Conservation (phyloP, 1,139 yeast species). For the Pichia cactophila region DNA sequence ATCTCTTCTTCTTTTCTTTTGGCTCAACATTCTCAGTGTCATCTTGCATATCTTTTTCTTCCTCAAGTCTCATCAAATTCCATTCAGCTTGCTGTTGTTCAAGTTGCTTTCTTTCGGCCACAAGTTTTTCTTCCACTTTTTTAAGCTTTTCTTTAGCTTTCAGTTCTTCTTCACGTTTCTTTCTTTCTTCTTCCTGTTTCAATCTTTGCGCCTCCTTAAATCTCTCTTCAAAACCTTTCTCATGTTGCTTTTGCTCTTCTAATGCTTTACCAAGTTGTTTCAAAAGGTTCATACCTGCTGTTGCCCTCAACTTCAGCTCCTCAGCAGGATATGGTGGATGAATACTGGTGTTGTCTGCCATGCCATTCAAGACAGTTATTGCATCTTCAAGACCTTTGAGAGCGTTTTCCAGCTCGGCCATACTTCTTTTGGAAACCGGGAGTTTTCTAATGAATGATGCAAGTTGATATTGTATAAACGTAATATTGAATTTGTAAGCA, state of each 20-base stretch:
- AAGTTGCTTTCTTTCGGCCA: slow-evolving; percentile 59
- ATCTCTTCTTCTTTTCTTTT: slow-evolving; percentile 21
- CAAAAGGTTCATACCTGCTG: slow-evolving; percentile 72
- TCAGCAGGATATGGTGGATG: slow-evolving; percentile 69
- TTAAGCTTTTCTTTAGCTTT: slow-evolving; percentile 37
- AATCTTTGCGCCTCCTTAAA: slow-evolving; percentile 65
- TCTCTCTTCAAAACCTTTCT: slow-evolving; percentile 48
- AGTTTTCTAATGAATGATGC: slow-evolving; percentile 75
- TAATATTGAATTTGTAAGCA: slow-evolving; percentile 65
- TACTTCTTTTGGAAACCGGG: slow-evolving; percentile 50
- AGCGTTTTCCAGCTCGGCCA: slow-evolving; percentile 55
- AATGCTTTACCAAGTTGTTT: slow-evolving; percentile 64
- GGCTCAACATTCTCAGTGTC: slow-evolving; percentile 23
- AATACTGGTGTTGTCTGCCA: slow-evolving; percentile 39
- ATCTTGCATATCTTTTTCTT: slow-evolving; percentile 29
- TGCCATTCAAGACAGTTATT: slow-evolving; percentile 48
- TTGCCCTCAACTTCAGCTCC: slow-evolving; percentile 79
- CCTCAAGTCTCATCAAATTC: slow-evolving; percentile 54
- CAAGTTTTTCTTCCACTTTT: slow-evolving; percentile 42
- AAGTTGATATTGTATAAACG: slow-evolving; percentile 77
- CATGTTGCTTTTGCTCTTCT: slow-evolving; percentile 66
- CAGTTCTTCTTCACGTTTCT: slow-evolving; percentile 34
- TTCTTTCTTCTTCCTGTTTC: slow-evolving; percentile 51
- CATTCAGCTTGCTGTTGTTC: slow-evolving; percentile 81
- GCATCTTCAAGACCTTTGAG: slow-evolving; percentile 56